A percentile compares a stretch with the other conserved stretches of the same genome.
Evolutionary conservation across 495 filamentous ascomycete genomes (phyloP).

Genomic region (Aspergillus ostianus): DNA sequence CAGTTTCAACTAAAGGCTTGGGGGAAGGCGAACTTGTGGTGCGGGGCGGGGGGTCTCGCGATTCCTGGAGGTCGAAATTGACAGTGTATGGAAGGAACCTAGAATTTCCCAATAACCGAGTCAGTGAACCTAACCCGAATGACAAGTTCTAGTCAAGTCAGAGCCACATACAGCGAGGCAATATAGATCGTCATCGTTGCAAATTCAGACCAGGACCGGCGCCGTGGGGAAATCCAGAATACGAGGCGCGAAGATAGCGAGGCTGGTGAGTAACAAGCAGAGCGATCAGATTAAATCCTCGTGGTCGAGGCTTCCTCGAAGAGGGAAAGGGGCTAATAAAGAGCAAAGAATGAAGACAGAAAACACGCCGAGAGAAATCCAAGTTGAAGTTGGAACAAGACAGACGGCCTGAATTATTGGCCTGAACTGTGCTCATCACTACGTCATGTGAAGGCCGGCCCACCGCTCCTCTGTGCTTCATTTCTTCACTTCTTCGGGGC

Average conservation of each 20-base stretch:
- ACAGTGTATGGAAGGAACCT: slow-evolving; percentile 91
- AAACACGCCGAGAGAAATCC: neutral
- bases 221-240: neutral
- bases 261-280: neutral
- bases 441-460: slow-evolving; percentile 37
- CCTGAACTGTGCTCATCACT: slow-evolving; percentile 33
- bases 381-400: slow-evolving; percentile 16
- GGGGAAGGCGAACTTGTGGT: slow-evolving; percentile 32
- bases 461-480: too few relatives aligned
- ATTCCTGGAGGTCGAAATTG: slow-evolving; percentile 58
- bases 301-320: too few relatives aligned
- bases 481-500: slow-evolving; percentile 2
- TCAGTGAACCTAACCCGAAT: slow-evolving; percentile 13
- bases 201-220: slow-evolving; percentile 10
- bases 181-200: slow-evolving; percentile 77
- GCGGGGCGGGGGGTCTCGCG: slow-evolving; percentile 25
- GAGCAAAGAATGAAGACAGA: slow-evolving; percentile 11
- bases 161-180: slow-evolving; percentile 69
- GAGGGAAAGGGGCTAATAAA: neutral
- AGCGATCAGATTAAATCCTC: neutral
- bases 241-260: neutral
- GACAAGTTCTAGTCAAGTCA: neutral
- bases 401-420: neutral
- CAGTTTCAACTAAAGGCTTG: slow-evolving; percentile 23
- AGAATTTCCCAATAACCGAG: slow-evolving; percentile 2